Percentiles rank a stretch among this genome's conserved stretches.
Conservation (phyloP, 1,284 basidiomycete genomes). For the Irpex lacteus region DNA sequence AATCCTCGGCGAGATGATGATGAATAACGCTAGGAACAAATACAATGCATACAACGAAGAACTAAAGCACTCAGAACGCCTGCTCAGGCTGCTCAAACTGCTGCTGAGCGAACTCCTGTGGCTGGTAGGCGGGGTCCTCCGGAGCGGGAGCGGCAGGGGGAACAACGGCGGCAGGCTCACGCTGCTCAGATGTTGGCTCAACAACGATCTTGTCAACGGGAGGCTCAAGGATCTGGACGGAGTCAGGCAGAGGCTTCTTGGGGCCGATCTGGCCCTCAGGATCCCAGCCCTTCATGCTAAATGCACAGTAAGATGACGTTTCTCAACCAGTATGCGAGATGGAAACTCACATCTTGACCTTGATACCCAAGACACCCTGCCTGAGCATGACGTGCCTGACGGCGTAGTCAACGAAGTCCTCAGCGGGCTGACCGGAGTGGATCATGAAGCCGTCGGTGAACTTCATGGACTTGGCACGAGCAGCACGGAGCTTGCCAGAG, state of each 20-base stretch:
- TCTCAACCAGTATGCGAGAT: no score
- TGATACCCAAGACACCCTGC: conserved; percentile 99
- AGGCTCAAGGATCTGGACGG: conserved; percentile 88
- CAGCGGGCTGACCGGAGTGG: conserved; percentile 98
- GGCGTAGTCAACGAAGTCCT: conserved; percentile 97
- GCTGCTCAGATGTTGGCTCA: conserved; percentile 79
- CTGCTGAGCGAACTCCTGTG: conserved; percentile 35
- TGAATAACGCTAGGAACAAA: conserved; percentile 3
- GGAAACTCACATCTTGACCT: conserved; percentile 89
- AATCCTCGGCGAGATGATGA: conserved; percentile 1
- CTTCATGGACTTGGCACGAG: conserved; percentile 99
- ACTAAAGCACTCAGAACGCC: conserved; percentile 14
- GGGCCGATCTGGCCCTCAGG: conserved; percentile 89
- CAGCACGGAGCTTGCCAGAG: conserved; percentile 99
- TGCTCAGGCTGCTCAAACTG: conserved; percentile 29
- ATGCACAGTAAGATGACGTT: neutral
- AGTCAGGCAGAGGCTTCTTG: conserved; percentile 93
- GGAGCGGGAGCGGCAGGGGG: conserved; percentile 41
- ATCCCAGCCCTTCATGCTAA: conserved; percentile 95
- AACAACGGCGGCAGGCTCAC: conserved; percentile 58
- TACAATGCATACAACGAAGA: conserved; percentile 10
- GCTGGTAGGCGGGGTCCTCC: conserved; percentile 45
- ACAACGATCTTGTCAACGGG: conserved; percentile 76
- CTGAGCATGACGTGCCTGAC: conserved; percentile 98
- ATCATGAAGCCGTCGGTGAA: conserved; percentile 99